Conservation (phyloP, 257 asterid genomes). For the Nicotiana paniculata region DNA sequence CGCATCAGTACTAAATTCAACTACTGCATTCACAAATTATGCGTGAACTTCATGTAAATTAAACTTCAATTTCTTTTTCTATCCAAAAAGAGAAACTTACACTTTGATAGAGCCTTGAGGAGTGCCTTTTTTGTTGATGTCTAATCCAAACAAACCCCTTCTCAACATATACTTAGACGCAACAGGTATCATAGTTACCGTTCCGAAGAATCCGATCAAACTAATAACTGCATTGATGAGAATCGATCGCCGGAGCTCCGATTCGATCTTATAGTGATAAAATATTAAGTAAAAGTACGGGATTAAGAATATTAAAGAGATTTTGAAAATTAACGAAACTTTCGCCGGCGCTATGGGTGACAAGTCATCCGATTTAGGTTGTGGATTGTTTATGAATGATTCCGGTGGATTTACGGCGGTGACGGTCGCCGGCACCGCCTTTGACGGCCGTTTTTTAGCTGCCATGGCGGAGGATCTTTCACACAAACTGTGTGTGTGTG, state of each 20-base stretch:
- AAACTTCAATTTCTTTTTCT: no score
- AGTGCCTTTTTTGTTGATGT: constrained; percentile 91
- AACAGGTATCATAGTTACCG: constrained; percentile 70
- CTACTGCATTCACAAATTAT: background rate
- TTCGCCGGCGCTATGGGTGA: constrained; percentile 52
- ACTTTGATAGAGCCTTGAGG: constrained; percentile 85
- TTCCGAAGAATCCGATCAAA: constrained; percentile 47
- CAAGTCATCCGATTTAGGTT: constrained; percentile 15
- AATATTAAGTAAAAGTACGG: constrained; percentile 64
- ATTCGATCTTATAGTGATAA: constrained; percentile 47
- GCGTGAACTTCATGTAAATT: background rate
- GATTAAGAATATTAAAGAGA: constrained; percentile 37
- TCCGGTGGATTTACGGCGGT: constrained; percentile 2
- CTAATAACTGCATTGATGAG: constrained; percentile 55
- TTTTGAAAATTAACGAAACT: constrained; percentile 37
- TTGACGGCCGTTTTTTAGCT: constrained; percentile 49
- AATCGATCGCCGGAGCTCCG: constrained; percentile 55
- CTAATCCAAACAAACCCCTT: constrained; percentile 78
- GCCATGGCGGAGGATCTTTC: constrained; percentile 34
- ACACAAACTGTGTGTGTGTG: background rate
- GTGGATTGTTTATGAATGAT: constrained; percentile 16
- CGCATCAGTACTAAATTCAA: background rate
- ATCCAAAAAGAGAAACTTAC: constrained; percentile 31
- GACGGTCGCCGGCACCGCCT: constrained; percentile 8
- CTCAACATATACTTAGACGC: constrained; percentile 68